These are phyloP conservation scores for Fusarium sp. DNA, from an alignment of 2,329 filamentous ascomycete genomes.

Conservation along the genomic window DNA sequence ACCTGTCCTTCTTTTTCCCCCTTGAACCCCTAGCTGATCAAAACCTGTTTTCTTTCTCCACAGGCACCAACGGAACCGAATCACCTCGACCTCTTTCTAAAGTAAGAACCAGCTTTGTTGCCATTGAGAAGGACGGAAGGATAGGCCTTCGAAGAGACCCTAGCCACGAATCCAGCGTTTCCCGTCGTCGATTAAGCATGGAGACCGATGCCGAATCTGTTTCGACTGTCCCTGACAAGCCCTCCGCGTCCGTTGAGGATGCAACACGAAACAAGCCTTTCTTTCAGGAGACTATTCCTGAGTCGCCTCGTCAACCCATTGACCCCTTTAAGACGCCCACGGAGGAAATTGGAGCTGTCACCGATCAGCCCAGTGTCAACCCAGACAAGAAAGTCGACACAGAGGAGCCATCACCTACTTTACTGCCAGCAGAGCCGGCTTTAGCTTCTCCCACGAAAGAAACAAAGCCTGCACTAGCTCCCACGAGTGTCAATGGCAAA, in stretches of 20 bases:
- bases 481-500: slow-evolving; percentile 43
- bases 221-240: slow-evolving; percentile 58
- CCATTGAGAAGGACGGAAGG: slow-evolving; percentile 76
- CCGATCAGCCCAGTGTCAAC: slow-evolving; percentile 56
- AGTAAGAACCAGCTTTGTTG: slow-evolving; percentile 82
- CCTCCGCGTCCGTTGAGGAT: slow-evolving; percentile 50
- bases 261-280: slow-evolving; percentile 47
- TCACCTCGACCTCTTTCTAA: slow-evolving; percentile 79
- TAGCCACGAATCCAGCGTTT: slow-evolving; percentile 58
- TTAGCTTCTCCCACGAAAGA: slow-evolving; percentile 36
- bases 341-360: slow-evolving; percentile 45
- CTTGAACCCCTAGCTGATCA: slow-evolving; percentile 44
- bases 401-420: slow-evolving; percentile 53
- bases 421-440: slow-evolving; percentile 28
- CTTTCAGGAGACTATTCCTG: slow-evolving; percentile 59
- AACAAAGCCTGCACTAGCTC: slow-evolving; percentile 21
- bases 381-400: slow-evolving; percentile 60
- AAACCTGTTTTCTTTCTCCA: slow-evolving; percentile 37
- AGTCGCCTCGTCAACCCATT: slow-evolving; percentile 57
- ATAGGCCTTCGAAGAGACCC: slow-evolving; percentile 65
- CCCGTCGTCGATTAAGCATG: slow-evolving; percentile 56
- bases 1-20: slow-evolving; percentile 37
- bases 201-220: slow-evolving; percentile 53
- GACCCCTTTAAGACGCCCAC: slow-evolving; percentile 30
- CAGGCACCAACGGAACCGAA: slow-evolving; percentile 58